Percentiles rank a stretch among this genome's conserved stretches.
These are phyloP conservation scores for Malassezia sympodialis DNA, from an alignment of 1,284 basidiomycete species.

Conservation along the genomic window DNA sequence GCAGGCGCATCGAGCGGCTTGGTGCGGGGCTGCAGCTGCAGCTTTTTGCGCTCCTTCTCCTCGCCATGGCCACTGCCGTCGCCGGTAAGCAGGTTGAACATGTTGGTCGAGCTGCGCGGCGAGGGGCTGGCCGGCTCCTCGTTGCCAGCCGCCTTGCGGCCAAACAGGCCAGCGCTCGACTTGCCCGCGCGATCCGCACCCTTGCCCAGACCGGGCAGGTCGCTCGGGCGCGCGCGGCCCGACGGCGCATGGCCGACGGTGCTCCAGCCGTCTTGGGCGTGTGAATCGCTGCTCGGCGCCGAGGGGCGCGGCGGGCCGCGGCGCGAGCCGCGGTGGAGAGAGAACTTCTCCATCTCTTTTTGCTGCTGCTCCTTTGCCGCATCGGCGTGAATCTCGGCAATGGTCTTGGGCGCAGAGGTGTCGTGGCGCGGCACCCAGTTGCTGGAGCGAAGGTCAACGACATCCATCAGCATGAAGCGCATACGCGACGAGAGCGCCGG, in stretches of 20 bases:
- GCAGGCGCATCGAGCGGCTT: conserved; percentile 51
- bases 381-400: conserved; percentile 77
- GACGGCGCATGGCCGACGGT: conserved; percentile 58
- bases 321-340: conserved; percentile 70
- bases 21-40: conserved; percentile 60
- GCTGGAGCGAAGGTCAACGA: conserved; percentile 74
- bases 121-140: conserved; percentile 55
- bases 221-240: conserved; percentile 65
- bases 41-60: conserved; percentile 61
- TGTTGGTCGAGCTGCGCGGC: conserved; percentile 68
- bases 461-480: conserved; percentile 88
- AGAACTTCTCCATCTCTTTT: conserved; percentile 36
- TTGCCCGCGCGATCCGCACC: conserved; percentile 18
- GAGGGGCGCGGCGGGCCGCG: conserved; percentile 64
- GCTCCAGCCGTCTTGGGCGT: conserved; percentile 64
- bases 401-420: conserved; percentile 71
- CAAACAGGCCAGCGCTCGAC: conserved; percentile 61
- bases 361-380: conserved; percentile 51
- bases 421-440: conserved; percentile 69
- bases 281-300: conserved; percentile 34
- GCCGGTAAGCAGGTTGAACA: conserved; percentile 56
- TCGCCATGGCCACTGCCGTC: conserved; percentile 40
- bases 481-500: conserved; percentile 71
- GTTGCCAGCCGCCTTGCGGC: conserved; percentile 54
- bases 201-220: conserved; percentile 77